Base-by-base conservation (phyloP, 2,329 filamentous ascomycete genomes). In the Didymella sp. region DNA sequence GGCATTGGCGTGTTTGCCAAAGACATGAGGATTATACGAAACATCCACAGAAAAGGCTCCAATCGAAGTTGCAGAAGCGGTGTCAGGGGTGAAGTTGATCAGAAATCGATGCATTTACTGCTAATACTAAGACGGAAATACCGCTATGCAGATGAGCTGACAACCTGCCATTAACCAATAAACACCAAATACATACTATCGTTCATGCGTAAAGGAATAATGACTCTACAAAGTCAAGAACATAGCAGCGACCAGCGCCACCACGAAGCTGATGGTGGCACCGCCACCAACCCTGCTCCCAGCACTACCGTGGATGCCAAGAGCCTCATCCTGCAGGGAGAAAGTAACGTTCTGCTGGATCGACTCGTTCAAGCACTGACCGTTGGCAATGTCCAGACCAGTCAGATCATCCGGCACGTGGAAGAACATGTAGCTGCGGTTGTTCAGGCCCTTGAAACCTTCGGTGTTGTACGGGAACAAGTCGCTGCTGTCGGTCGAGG, bases 361-460 rank as follows among this genome's bases (percentile, higher is more conserved):
- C 0, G 80, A 82, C 27, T 75, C 66, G 65, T 92, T 92, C 66
- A 85, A 81, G 72, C 90, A 92, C 56, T 88, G 80, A 1, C 89
- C 89, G 41, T 84, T 85, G 2, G 78, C 81, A 57, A 93, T 86
- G 66, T 93, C 88, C 58, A 91, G 75, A 3, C 82, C 81, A 6
- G 68, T 81, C 33, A 93, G 75, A 64, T 93, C 90, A 72, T 92
- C 86, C 0, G 89, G 84, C 17, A 88, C 82, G 15, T 82, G 78
- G 80, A 94, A 93, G 78, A 94, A 93, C 89, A 93, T 92, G 77
- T 91, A 93, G 62, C 79, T 84, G 28, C 80, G 80, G 72, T 88
- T 84, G 47, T 88, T 83, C 40, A 93, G 71, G 2, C 79, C 83
- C 76, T 90, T 79, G 77, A 93, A 93, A 0, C 87, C 87, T 21